A percentile compares a stretch with the other conserved stretches of the same genome.
Conservation (phyloP, 2,329 filamentous ascomycete genomes). For the Blastomyces parvus region DNA sequence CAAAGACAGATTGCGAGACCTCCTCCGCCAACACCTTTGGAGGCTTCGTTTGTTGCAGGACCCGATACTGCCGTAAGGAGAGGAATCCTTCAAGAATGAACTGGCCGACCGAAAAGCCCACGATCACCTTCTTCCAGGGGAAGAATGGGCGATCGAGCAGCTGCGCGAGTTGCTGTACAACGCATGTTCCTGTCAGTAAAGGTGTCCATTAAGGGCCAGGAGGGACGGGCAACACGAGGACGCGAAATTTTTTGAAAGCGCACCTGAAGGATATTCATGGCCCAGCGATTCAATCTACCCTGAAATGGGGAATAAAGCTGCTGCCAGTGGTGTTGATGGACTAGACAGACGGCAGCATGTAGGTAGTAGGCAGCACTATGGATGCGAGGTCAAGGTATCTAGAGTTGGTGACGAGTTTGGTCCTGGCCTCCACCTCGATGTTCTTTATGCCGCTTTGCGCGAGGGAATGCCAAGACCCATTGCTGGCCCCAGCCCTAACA, state of each 20-base stretch:
- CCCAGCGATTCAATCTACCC: slow-evolving; percentile 5
- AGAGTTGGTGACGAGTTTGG: background rate
- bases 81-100: slow-evolving; percentile 86
- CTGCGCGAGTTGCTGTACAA: slow-evolving; percentile 57
- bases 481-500: background rate
- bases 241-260: slow-evolving; percentile 8
- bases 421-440: no score
- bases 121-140: slow-evolving; percentile 94
- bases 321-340: background rate
- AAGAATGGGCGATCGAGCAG: slow-evolving; percentile 86
- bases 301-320: background rate
- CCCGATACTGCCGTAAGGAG: slow-evolving; percentile 77
- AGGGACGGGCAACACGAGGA: background rate
- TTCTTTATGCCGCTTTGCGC: background rate
- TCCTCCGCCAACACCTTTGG: slow-evolving; percentile 83
- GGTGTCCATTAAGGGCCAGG: background rate
- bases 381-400: background rate
- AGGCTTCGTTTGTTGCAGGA: slow-evolving; percentile 67
- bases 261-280: slow-evolving; percentile 33
- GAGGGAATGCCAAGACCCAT: background rate
- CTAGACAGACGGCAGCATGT: slow-evolving; percentile 2
- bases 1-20: slow-evolving; percentile 79
- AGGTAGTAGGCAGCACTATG: background rate
- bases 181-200: background rate
- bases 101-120: slow-evolving; percentile 87